A percentile compares a stretch with the other conserved stretches of the same genome.
These are phyloP conservation scores for Boletus edulis DNA, from an alignment of 768 basidiomycete species.

Conservation along the genomic window DNA sequence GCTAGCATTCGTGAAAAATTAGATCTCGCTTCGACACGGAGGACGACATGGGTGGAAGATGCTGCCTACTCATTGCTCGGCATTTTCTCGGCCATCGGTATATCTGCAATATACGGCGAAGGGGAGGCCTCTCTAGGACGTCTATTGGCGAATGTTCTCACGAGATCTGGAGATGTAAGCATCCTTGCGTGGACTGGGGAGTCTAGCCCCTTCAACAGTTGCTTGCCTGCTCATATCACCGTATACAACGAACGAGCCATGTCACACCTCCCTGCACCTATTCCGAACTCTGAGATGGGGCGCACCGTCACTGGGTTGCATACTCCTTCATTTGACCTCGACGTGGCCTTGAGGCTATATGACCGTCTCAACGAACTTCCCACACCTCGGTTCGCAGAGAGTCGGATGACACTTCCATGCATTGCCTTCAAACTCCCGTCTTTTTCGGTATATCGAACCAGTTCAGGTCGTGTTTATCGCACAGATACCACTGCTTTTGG, in stretches of 20 bases:
- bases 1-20: background rate
- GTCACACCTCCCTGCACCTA: background rate
- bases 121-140: background rate
- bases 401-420: constrained; percentile 1
- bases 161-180: background rate
- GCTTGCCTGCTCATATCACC: background rate
- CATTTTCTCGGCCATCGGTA: background rate
- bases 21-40: background rate
- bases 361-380: background rate
- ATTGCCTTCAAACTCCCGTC: background rate
- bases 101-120: background rate
- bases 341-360: background rate
- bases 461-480: background rate
- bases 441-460: background rate
- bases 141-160: background rate
- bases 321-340: background rate
- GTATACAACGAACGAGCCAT: background rate
- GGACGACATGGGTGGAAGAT: too few species aligned
- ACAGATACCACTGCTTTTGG: background rate
- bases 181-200: background rate
- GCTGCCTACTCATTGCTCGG: too few species aligned
- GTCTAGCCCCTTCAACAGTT: background rate
- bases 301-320: background rate
- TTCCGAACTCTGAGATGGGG: background rate
- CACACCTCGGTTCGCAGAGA: background rate